Evolutionary conservation across 2,329 filamentous ascomycete species (phyloP).

Genomic region (Apiospora rasikravindrae): DNA sequence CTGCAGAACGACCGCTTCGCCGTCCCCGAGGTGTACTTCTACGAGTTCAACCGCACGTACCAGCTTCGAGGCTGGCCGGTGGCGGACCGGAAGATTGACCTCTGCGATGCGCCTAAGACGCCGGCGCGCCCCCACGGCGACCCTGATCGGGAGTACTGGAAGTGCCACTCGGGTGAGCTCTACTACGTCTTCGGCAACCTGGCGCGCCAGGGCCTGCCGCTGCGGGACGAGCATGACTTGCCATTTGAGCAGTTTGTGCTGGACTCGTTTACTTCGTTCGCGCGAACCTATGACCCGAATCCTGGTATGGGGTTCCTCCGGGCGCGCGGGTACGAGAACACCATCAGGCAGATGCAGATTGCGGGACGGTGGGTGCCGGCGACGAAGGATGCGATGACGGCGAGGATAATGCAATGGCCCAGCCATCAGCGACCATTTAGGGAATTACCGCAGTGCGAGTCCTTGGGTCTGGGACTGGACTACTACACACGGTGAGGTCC

Average conservation of each 20-base stretch:
- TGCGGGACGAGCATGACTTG: slow-evolving; percentile 51
- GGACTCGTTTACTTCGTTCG: slow-evolving; percentile 59
- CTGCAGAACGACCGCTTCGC: slow-evolving; percentile 49
- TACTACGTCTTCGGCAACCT: slow-evolving; percentile 60
- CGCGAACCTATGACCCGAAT: slow-evolving; percentile 56
- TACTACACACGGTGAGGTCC: slow-evolving; percentile 41
- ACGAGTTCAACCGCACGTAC: slow-evolving; percentile 64
- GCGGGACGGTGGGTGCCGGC: slow-evolving; percentile 44
- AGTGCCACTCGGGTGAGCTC: slow-evolving; percentile 62
- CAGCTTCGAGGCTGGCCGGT: slow-evolving; percentile 57
- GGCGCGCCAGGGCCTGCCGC: slow-evolving; percentile 43
- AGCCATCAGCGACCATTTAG: slow-evolving; percentile 46
- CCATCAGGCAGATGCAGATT: slow-evolving; percentile 30
- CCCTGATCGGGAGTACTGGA: slow-evolving; percentile 47
- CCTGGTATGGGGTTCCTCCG: slow-evolving; percentile 49
- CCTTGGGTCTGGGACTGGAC: slow-evolving; percentile 49
- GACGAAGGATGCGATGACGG: slow-evolving; percentile 44
- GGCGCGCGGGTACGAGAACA: slow-evolving; percentile 46
- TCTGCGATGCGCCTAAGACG: slow-evolving; percentile 49
- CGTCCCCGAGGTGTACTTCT: slow-evolving; percentile 54
- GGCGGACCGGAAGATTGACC: slow-evolving; percentile 46
- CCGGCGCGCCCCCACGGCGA: slow-evolving; percentile 35
- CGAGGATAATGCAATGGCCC: slow-evolving; percentile 54
- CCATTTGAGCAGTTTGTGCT: slow-evolving; percentile 44
- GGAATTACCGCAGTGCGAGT: slow-evolving; percentile 57